Evolutionary conservation across 2,329 filamentous ascomycete genomes (phyloP), one percentile per base, ranked within the genome.

Genomic region (Hymenoscyphus fraxineus): DNA sequence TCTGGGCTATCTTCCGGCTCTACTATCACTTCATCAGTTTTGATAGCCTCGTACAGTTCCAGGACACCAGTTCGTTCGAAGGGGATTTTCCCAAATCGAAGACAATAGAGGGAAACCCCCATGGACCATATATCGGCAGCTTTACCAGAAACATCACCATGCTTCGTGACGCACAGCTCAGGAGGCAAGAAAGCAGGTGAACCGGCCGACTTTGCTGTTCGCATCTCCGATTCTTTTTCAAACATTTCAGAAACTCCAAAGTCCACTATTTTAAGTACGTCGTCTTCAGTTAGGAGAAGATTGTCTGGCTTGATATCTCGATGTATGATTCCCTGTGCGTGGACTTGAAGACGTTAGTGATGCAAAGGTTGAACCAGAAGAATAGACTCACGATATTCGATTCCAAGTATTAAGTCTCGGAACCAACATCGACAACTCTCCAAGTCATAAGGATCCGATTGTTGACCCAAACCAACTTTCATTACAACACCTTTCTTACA

Each of bases 231-330:
- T 64, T 90, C 82, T 76, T 96, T 97, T 74, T 94, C 90, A 71
- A 99, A 99, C 88, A 99, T 97, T 75, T 99, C 94, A 0, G 94
- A 98, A 7, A 98, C 95, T n/a, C 95, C 95, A 81, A 99, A 99
- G 77, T 98, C 95, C 61, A 96, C 93, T 69, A 99, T 90, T 76
- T 98, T 99, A 61, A 99, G 85, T n/a, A 97, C 88, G 72, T 98
- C 90, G 63, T 97, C 93, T 41, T 89, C 85, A 0, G 93, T 97
- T 47, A 99, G 81, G 7, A 99, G 84, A 61, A 96, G 89, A 71
- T 99, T 99, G 76, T 98, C 95, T 0, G 95, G 95, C 78, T 99
- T 99, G 80, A 99, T 97, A 73, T 99, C 95, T 61, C 95, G 87
- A 76, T 99, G 95, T 16, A 97, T 91, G 69, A 98, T 91, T 7